Evolutionary conservation across 1,284 basidiomycete genomes (phyloP).

Genomic region (Apiotrichum mycotoxinovorans): DNA sequence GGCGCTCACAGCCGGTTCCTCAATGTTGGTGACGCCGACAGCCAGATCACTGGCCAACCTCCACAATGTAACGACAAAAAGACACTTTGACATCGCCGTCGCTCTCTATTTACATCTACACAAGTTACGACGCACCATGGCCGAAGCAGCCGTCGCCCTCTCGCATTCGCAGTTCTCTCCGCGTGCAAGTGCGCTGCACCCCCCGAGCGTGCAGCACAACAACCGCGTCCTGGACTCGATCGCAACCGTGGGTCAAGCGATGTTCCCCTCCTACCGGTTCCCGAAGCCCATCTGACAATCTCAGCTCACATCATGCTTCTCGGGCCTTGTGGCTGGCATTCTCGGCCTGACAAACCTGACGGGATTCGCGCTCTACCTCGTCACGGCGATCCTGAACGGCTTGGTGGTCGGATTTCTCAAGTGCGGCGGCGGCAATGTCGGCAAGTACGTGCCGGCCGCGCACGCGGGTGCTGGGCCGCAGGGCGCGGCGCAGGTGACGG

Average conservation of each 20-base stretch:
- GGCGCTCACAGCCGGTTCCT: no score
- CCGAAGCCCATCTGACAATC: neutral
- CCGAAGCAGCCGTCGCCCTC: conserved; percentile 21
- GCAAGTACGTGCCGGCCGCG: conserved; percentile 37
- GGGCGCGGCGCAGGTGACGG: conserved; percentile 46
- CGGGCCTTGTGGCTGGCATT: conserved; percentile 78
- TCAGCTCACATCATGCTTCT: conserved; percentile 67
- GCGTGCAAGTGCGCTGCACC: conserved; percentile 55
- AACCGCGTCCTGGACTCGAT: conserved; percentile 54
- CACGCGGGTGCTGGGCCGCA: conserved; percentile 18
- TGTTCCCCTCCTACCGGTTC: neutral
- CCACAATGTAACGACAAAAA: neutral
- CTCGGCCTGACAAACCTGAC: conserved; percentile 76
- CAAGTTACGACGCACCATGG: no score
- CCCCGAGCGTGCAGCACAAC: conserved; percentile 69
- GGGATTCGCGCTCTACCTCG: conserved; percentile 73
- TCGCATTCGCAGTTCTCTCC: conserved; percentile 35
- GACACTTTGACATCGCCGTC: neutral
- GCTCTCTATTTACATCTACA: no score
- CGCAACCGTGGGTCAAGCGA: conserved; percentile 33
- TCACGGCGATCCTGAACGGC: conserved; percentile 64
- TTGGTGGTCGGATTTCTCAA: conserved; percentile 64
- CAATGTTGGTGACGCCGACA: no score
- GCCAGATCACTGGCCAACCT: neutral
- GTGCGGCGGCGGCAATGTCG: conserved; percentile 56